A percentile compares a stretch with the other conserved stretches of the same genome.
Conservation (phyloP, 2,329 filamentous ascomycete species). For the Diplodia seriata region DNA sequence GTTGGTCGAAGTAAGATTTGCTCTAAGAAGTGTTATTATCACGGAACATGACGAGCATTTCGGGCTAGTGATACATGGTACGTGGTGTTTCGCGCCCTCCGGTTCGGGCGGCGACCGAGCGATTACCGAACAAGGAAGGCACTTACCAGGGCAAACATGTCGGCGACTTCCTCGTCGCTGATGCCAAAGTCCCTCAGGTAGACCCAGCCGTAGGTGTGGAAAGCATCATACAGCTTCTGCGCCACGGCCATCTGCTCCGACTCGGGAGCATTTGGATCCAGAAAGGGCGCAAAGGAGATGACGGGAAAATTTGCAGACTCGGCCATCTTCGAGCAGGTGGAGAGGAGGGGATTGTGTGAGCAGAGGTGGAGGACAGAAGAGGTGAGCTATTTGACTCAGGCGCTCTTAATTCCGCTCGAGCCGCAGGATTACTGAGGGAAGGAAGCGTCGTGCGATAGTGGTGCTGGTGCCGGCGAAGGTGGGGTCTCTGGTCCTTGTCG, state of each 20-base stretch:
- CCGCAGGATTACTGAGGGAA: not conserved
- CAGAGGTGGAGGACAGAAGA: not conserved
- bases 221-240: constrained; percentile 75
- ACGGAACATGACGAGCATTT: not conserved
- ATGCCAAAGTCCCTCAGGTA: constrained; percentile 85
- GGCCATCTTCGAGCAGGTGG: not conserved
- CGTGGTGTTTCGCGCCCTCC: not conserved
- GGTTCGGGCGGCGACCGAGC: not conserved
- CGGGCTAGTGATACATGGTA: no score
- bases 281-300: constrained; percentile 23
- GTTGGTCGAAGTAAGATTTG: constrained; percentile 49
- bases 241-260: constrained; percentile 69
- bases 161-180: constrained; percentile 61
- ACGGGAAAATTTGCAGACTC: constrained; percentile 25
- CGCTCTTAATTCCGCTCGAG: not conserved
- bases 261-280: constrained; percentile 19
- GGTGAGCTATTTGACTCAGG: not conserved
- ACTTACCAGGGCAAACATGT: constrained; percentile 61
- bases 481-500: not conserved
- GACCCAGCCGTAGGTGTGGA: constrained; percentile 86
- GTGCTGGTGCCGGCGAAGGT: constrained; percentile 19
- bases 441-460: constrained; percentile 10
- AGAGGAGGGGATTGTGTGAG: not conserved
- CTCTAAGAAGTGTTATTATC: constrained; percentile 34
- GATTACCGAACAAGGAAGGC: not conserved